A percentile compares a stretch with the other conserved stretches of the same genome.
phyloP scores from a whole-genome alignment of 148 eudicot species.

The Heliosperma pusillum region DNA sequence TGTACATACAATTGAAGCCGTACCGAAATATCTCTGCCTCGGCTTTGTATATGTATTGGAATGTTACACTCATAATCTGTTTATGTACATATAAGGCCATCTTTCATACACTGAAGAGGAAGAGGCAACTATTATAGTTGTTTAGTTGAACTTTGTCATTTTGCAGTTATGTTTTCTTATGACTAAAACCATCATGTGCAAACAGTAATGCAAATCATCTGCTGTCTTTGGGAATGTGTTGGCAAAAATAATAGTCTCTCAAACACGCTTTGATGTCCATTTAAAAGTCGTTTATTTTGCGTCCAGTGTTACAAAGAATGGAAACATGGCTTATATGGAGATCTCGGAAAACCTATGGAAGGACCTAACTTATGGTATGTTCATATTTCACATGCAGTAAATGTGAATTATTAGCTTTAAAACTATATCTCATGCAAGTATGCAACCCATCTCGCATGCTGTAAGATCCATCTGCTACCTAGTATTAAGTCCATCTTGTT shows the following conservation, averaged over 20 bases:
- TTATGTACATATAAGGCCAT: too few species aligned
- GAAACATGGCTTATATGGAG: slow-evolving; percentile 59
- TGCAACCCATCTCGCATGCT: background rate
- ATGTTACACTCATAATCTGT: too few species aligned
- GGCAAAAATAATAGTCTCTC: too few species aligned
- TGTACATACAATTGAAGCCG: background rate
- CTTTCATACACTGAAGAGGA: too few species aligned
- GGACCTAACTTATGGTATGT: slow-evolving; percentile 81
- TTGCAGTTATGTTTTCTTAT: too few species aligned
- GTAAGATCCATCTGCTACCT: background rate
- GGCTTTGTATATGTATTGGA: too few species aligned
- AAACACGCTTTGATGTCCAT: background rate
- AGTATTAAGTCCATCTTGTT: background rate
- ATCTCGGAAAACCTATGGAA: slow-evolving; percentile 64
- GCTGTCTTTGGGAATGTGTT: too few species aligned
- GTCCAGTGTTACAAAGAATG: slow-evolving; percentile 77
- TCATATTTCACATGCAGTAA: slow-evolving; percentile 5
- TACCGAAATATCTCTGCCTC: too few species aligned
- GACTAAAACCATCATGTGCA: too few species aligned
- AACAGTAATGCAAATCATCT: too few species aligned
- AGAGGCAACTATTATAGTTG: too few species aligned
- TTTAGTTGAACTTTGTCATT: too few species aligned
- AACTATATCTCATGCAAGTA: background rate
- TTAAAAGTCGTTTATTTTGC: background rate
- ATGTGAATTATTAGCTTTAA: background rate